These are phyloP conservation scores for Epicoccum sorghinum DNA, from an alignment of 2,329 filamentous ascomycete species.

Conservation along the genomic window DNA sequence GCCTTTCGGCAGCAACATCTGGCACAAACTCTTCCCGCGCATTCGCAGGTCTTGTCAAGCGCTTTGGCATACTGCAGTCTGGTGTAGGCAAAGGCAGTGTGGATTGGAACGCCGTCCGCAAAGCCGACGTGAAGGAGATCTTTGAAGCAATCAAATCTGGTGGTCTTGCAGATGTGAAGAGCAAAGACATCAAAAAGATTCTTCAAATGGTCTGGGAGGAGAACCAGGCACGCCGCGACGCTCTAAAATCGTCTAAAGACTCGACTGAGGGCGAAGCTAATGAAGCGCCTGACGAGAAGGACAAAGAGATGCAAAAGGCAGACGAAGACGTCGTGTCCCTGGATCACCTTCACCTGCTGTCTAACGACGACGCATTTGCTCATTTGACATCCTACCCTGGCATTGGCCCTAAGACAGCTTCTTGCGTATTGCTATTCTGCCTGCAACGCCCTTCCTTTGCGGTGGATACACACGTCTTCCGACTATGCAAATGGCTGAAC, in stretches of 20 bases:
- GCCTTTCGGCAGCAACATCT: conserved; percentile 66
- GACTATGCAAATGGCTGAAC: conserved; percentile 65
- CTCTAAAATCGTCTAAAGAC: conserved; percentile 50
- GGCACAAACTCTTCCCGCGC: conserved; percentile 68
- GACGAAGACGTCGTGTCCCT: conserved; percentile 68
- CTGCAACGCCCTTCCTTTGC: conserved; percentile 68
- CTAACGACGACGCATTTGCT: conserved; percentile 62
- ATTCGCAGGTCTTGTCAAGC: conserved; percentile 67
- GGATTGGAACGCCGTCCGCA: conserved; percentile 74
- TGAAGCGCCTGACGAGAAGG: conserved; percentile 58
- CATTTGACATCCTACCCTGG: conserved; percentile 65
- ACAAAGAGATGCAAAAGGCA: conserved; percentile 63
- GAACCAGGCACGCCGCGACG: conserved; percentile 63
- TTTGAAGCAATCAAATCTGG: conserved; percentile 71
- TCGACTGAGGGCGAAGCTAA: conserved; percentile 51
- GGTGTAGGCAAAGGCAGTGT: conserved; percentile 74
- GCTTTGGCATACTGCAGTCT: conserved; percentile 67
- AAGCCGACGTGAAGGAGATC: conserved; percentile 65
- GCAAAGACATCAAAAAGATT: conserved; percentile 73
- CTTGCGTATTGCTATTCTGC: conserved; percentile 69
- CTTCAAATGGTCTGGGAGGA: conserved; percentile 74
- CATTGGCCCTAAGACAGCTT: conserved; percentile 70
- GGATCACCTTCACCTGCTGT: conserved; percentile 64
- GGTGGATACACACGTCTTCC: conserved; percentile 71
- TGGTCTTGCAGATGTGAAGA: conserved; percentile 74